A percentile compares a stretch with the other conserved stretches of the same genome.
These are phyloP conservation scores for Cladosporium sp. DNA, from an alignment of 2,329 filamentous ascomycete species.

Conservation along the genomic window DNA sequence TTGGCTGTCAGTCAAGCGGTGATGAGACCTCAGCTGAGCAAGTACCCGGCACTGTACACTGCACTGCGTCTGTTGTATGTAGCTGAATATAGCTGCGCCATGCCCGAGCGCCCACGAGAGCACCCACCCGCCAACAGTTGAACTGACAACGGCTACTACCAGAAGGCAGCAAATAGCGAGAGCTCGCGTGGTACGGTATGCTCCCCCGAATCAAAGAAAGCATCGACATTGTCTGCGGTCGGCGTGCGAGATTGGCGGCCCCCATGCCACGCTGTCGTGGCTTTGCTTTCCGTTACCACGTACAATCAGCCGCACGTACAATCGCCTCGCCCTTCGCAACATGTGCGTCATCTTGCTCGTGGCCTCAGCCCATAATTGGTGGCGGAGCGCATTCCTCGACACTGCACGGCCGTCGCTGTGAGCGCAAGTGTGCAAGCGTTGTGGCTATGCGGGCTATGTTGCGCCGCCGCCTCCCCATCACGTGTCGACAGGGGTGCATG, in stretches of 20 bases:
- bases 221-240: constrained; percentile 2
- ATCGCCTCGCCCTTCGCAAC: constrained; percentile 8
- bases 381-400: constrained; percentile 20
- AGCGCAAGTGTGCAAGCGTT: constrained; percentile 16
- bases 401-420: not conserved
- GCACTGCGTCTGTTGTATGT: not conserved
- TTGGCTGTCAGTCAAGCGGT: constrained; percentile 2
- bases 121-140: not conserved
- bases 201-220: constrained; percentile 15
- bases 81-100: constrained; percentile 12
- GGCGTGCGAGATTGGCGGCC: not conserved
- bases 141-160: not conserved
- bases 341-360: constrained; percentile 6
- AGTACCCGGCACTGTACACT: not conserved
- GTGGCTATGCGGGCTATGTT: constrained; percentile 21
- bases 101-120: not conserved
- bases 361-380: constrained; percentile 6
- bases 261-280: not conserved
- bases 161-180: constrained; percentile 2
- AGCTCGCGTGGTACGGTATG: constrained; percentile 12
- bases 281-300: not conserved
- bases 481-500: constrained; percentile 16
- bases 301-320: constrained; percentile 15
- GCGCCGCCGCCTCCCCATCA: constrained; percentile 14
- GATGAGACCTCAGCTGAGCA: constrained; percentile 9